Percentiles rank a stretch among this genome's conserved stretches.
These are phyloP conservation scores for Verbascum thapsus DNA, from an alignment of 257 asterid genomes.

Conservation along the genomic window DNA sequence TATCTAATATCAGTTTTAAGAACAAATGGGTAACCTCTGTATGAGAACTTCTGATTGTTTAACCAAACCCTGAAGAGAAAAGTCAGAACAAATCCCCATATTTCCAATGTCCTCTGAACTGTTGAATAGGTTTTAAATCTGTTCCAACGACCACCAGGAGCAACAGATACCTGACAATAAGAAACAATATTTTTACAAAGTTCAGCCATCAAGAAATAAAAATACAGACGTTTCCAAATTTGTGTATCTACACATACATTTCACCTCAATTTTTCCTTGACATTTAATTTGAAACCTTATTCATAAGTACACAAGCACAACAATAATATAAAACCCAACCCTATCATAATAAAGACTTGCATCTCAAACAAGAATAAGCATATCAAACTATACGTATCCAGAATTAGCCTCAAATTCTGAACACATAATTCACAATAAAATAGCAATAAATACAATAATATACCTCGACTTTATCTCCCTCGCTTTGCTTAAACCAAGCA, in stretches of 20 bases:
- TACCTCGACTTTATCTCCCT: constrained; percentile 62
- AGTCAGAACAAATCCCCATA: constrained; percentile 92
- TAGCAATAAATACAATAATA: neutral
- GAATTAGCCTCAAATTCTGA: neutral
- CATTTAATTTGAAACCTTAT: too few species aligned
- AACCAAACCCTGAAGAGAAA: constrained; percentile 85
- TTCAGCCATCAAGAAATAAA: constrained; percentile 6
- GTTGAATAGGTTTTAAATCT: constrained; percentile 94
- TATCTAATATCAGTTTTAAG: constrained; percentile 1
- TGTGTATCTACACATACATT: neutral
- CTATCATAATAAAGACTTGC: neutral
- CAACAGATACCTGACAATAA: constrained; percentile 75
- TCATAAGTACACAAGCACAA: neutral
- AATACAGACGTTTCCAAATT: neutral
- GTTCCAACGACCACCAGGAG: constrained; percentile 98
- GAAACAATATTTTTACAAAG: constrained; percentile 5
- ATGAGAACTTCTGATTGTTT: constrained; percentile 80
- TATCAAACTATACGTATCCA: neutral
- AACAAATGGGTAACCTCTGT: constrained; percentile 63
- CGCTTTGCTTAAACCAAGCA: constrained; percentile 71
- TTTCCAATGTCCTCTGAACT: constrained; percentile 89
- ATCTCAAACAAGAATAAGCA: neutral
- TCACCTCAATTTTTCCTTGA: too few species aligned
- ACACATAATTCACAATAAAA: neutral
- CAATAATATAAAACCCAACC: neutral